Evolutionary conservation across 1,139 yeast species (phyloP).

Genomic region (Yamadazyma friedrichii): DNA sequence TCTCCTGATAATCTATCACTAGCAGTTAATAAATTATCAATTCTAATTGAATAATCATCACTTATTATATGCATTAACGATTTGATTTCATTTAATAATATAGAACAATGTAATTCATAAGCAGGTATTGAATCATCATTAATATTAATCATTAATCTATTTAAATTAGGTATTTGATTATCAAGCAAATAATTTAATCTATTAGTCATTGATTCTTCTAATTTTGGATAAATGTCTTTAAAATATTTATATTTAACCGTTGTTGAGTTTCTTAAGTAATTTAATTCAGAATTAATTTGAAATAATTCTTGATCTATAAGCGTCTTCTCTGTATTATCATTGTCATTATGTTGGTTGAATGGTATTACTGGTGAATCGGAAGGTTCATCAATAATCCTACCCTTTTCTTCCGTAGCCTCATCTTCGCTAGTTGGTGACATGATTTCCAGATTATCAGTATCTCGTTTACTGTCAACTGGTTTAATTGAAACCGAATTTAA

Average conservation of each 20-base stretch:
- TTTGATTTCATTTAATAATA: constrained; percentile 35
- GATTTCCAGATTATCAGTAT: constrained; percentile 6
- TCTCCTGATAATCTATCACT: constrained; percentile 81
- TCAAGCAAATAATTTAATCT: constrained; percentile 23
- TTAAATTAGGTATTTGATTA: constrained; percentile 23
- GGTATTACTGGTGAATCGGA: not conserved
- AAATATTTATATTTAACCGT: constrained; percentile 27
- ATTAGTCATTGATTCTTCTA: constrained; percentile 19
- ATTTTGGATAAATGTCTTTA: constrained; percentile 28
- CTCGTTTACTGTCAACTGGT: constrained; percentile 11
- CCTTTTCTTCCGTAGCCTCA: not conserved
- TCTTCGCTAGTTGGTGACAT: not conserved
- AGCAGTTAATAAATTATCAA: constrained; percentile 65
- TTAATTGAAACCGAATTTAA: constrained; percentile 12
- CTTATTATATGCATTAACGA: constrained; percentile 39
- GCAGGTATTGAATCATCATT: constrained; percentile 38
- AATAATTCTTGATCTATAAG: constrained; percentile 7
- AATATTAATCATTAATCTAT: constrained; percentile 25
- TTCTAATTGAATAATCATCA: constrained; percentile 46
- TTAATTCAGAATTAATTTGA: constrained; percentile 9
- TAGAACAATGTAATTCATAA: constrained; percentile 33
- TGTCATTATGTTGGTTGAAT: not conserved
- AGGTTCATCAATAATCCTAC: not conserved
- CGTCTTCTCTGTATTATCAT: constrained; percentile 4
- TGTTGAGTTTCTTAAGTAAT: constrained; percentile 18